Base-by-base conservation (phyloP, 2,329 filamentous ascomycete genomes). In the Zymoseptoria ardabiliae region DNA sequence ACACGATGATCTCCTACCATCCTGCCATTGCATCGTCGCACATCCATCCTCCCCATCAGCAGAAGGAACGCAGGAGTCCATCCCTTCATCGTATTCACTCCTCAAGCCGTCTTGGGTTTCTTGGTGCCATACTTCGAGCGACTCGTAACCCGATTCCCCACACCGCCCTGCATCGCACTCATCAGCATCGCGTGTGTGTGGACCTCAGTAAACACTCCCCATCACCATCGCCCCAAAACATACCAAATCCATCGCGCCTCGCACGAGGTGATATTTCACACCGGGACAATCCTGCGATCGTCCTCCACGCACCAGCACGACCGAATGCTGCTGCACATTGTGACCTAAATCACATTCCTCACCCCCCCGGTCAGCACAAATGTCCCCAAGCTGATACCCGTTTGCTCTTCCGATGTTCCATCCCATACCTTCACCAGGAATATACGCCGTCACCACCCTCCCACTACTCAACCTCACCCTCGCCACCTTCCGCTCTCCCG, bases 321-420 rank as follows among this genome's bases (percentile, higher is more conserved):
- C 94, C 69, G 89, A 95, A 81, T 99, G 95, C 82, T 97, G 94
- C 81, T 97, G 93, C 66, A 97, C 92, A 76, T 97, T 99, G 78
- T 99, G 94, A 54, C 94, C 83, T 85, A 66, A n/a, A n/a, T n/a
- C n/a, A n/a, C n/a, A n/a, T n/a, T n/a, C n/a, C n/a, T 22, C 20
- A 3, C 10, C 4, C 11, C 50, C 41, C 54, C 56, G 2, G n/a
- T 67, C 54, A 68, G 59, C 58, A 51, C 23, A 17, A 17, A 41
- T 41, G 6, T 51, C 41, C 51, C 30, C 30, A 41, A 20, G 21
- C 25, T n/a, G n/a, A 11, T 22, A 20, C 49, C 20, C 41, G 2
- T 4, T 50, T n/a, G n/a, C 45, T 17, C 48, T 19, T 9, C 19
- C 23, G 4, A 11, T 20, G 4, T 52, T 52, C 11, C 28, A 49